Evolutionary conservation across 768 basidiomycete genomes (phyloP).

Genomic region (Ephemerocybe angulata): DNA sequence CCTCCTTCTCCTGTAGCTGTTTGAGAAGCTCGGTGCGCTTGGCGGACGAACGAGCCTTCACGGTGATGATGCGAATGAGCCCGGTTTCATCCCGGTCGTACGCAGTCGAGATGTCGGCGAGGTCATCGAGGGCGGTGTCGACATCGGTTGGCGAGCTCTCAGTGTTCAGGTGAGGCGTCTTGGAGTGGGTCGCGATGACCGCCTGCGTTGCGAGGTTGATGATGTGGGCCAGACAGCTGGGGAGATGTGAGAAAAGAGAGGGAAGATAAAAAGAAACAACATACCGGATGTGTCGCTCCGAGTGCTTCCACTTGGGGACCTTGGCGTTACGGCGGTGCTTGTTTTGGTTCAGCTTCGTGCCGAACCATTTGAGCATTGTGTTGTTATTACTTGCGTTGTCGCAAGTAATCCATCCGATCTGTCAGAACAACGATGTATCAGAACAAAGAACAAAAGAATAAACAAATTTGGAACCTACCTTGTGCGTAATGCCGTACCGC

Average conservation of each 20-base stretch:
- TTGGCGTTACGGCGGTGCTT: not conserved
- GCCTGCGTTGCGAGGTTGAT: constrained; percentile 33
- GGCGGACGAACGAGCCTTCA: constrained; percentile 18
- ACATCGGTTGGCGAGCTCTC: constrained; percentile 5
- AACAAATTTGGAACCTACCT: constrained; percentile 18
- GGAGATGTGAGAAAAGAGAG: not conserved
- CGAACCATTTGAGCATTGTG: constrained; percentile 32
- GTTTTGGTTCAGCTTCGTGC: constrained; percentile 17
- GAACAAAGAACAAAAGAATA: constrained; percentile 20
- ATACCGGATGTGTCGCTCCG: not conserved
- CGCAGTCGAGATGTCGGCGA: not conserved
- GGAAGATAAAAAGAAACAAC: not conserved
- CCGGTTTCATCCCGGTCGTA: constrained; percentile 20
- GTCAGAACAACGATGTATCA: constrained; percentile 30
- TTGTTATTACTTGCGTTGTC: constrained; percentile 35
- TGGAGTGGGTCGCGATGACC: constrained; percentile 20
- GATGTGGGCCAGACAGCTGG: constrained; percentile 9
- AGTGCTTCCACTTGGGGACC: not conserved
- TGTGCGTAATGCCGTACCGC: constrained; percentile 23
- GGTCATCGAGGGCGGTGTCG: not conserved
- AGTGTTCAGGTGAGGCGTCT: constrained; percentile 18
- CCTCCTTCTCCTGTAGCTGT: constrained; percentile 13
- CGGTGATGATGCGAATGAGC: not conserved
- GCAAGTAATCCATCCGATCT: constrained; percentile 19
- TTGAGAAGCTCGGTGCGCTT: constrained; percentile 21